Evolutionary conservation across 2,329 filamentous ascomycete species (phyloP).

Genomic region (Amphichorda felina): DNA sequence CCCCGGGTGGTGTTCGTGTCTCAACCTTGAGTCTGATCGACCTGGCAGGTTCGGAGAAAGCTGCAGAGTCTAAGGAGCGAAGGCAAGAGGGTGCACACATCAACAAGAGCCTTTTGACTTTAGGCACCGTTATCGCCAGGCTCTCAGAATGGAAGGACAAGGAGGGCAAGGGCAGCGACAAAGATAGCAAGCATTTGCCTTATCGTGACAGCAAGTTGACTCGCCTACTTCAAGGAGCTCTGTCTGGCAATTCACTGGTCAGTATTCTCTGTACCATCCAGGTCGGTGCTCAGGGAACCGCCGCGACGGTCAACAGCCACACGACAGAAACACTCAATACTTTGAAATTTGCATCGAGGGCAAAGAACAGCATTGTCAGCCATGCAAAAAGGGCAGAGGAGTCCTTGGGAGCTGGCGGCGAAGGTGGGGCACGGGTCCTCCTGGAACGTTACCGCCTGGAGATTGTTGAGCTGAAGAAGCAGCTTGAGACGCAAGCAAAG

Average conservation of each 20-base stretch:
- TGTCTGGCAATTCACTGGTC: constrained; percentile 88
- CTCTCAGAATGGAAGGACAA: constrained; percentile 87
- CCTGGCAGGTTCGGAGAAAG: constrained; percentile 89
- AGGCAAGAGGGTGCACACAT: constrained; percentile 94
- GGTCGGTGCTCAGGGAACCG: constrained; percentile 64
- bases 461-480: constrained; percentile 67
- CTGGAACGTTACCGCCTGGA: constrained; percentile 91
- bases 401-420: constrained; percentile 66
- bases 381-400: constrained; percentile 94
- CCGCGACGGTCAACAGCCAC: constrained; percentile 60
- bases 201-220: constrained; percentile 98
- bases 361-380: constrained; percentile 96
- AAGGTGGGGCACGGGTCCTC: constrained; percentile 75
- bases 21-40: constrained; percentile 94
- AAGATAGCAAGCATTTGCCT: constrained; percentile 83
- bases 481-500: constrained; percentile 76
- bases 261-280: constrained; percentile 97
- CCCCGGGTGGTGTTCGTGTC: constrained; percentile 84
- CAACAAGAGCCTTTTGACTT: constrained; percentile 91
- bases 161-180: constrained; percentile 58
- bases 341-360: constrained; percentile 88
- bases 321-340: constrained; percentile 88
- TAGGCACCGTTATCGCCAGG: constrained; percentile 89
- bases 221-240: constrained; percentile 76
- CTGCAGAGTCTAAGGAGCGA: constrained; percentile 88